Evolutionary conservation across 2,329 filamentous ascomycete genomes (phyloP), one percentile per base, ranked within the genome.

Genomic region (Zymoseptoria crescenta): DNA sequence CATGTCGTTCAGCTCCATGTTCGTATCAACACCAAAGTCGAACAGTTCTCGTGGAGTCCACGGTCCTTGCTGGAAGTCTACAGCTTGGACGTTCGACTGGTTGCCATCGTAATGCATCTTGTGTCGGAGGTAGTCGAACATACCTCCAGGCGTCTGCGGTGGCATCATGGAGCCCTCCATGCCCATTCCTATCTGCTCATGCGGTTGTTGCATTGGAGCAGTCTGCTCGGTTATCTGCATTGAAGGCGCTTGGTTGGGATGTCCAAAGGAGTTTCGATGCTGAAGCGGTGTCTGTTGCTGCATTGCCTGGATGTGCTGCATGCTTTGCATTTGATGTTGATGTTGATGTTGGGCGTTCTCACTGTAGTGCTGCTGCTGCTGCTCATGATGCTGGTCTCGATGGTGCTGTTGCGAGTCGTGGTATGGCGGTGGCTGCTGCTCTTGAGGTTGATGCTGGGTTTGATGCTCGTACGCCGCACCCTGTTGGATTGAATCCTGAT

Each of bases 21-120:
- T 75, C 48, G 76, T 73, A 56, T 78, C 73, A 16, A 78, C 74
- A 52, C 74, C 76, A 59, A 76, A 74, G 53, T 78, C 77, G 62
- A 78, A 71, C 8, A 77, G 69, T 8, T 77, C 76, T 21, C 76
- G 73, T 13, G 77, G 76, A 5, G 76, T 78, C 63, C 71, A 74
- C 30, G 74, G 73, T 4, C 75, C 76, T 54, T 59, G 59, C 51
- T 70, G 68, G 45, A 68, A 69, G 57, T 71, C 68, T 19, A 70
- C 64, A 5, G 67, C 63, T 54, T 72, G 69, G 13, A 71, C 52
- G 21, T 62, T 63, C 20, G 62, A 58, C 45, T 64, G 64, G 16
- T 48, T 61, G 8, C 45, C 56, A 2, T 63, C 59, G 13, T 67
- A 65, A 63, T 66, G 67, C 68, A 69, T 70, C 62, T 72, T 72